Conservation (phyloP, 108 stramenopile species). For the Nitzschia sp. region DNA sequence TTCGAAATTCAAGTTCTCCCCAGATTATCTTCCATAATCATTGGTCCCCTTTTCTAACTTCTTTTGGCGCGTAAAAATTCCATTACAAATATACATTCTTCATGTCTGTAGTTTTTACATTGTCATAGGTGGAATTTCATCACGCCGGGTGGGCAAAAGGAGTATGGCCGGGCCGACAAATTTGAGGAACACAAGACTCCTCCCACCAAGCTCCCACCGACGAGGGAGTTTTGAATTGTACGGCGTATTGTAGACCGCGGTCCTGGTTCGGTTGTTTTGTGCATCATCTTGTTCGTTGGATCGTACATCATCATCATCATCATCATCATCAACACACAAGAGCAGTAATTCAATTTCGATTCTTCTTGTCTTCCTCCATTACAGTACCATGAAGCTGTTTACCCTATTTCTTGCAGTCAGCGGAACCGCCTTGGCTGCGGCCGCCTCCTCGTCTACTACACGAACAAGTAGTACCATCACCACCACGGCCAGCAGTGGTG, state of each 20-base stretch:
- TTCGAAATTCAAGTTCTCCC: too few species aligned
- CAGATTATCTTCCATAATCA: too few species aligned
- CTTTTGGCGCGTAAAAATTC: not conserved
- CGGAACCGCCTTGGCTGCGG: not conserved
- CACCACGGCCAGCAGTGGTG: not conserved
- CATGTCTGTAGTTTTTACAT: not conserved
- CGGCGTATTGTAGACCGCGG: too few species aligned
- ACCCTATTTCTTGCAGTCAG: not conserved
- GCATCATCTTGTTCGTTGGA: too few species aligned
- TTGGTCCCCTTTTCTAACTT: too few species aligned
- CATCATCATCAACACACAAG: too few species aligned
- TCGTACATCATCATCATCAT: too few species aligned
- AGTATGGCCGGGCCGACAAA: not conserved
- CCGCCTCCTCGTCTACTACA: not conserved
- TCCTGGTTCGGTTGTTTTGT: too few species aligned
- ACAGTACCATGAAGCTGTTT: not conserved
- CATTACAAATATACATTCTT: not conserved
- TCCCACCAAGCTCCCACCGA: not conserved
- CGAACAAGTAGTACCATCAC: not conserved
- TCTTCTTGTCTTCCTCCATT: too few species aligned
- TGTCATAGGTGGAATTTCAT: not conserved
- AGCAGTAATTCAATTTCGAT: too few species aligned
- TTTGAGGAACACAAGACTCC: not conserved
- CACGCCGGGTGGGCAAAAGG: not conserved
- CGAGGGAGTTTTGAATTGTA: too few species aligned